Evolutionary conservation across 352 stramenopile genomes (phyloP), one percentile per base, ranked within the genome.

Genomic region (Halophytophthora polymorphica): DNA sequence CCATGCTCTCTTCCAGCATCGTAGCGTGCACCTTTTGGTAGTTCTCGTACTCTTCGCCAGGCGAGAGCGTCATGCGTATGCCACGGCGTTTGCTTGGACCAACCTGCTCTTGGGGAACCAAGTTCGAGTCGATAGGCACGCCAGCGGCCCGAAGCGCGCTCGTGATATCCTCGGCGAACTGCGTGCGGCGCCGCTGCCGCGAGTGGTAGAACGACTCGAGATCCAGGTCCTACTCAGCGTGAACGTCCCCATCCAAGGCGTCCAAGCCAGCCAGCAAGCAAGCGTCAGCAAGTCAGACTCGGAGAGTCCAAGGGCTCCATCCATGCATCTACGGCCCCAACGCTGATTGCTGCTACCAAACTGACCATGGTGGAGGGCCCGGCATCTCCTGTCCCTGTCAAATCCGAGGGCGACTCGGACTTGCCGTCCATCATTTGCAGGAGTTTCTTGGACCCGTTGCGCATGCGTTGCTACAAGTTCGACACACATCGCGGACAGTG

Each of bases 41-140:
- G 40, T 87, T 79, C 61, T 84, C 76, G 41, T 85, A 87, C 37
- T 87, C 76, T 52, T 87, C 76, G 18, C 73, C 76, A 1, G 76
- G 76, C 18, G 76, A 87, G 25, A 87, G 73, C 15, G 76, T 78
- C 73, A 87, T 80, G 50, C 63, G 69, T 33, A 87, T 79, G 36
- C 73, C 65, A 10, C 76, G 66, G 21, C 48, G 60, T 64, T 73
- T 70, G 13, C 60, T 70, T 0, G 63, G 70, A 43, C 69, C 48
- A 11, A 69, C 46, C 21, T 69, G 54, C 33, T 53, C 48, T 35
- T 47, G 34, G 2, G 53, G 45, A 14, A 55, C 50, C 19, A 61
- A n/a, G 42, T 53, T 54, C 12, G 49, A 54, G 40, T 82, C 55
- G 29, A 41, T 29, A 41, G 48, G 39, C 17, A 70, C 49, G 14